Evolutionary conservation across 2,329 filamentous ascomycete genomes (phyloP).

Genomic region (Chrysoporthe puriensis): DNA sequence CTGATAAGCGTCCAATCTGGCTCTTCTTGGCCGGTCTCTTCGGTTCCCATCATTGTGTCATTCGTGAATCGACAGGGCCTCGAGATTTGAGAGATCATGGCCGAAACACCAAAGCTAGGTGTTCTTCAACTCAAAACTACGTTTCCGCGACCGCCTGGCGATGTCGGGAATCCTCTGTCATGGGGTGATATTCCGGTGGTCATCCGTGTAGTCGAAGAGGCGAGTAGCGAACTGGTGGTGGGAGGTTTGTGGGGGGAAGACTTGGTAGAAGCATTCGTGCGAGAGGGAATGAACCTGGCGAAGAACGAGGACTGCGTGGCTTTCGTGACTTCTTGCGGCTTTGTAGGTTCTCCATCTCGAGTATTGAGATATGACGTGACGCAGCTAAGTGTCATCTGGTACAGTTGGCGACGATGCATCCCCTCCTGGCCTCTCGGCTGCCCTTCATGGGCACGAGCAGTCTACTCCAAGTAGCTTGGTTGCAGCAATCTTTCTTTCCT

Average conservation of each 20-base stretch:
- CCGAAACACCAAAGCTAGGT: not conserved
- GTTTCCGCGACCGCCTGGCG: not conserved
- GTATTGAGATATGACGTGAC: not conserved
- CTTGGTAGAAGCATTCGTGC: not conserved
- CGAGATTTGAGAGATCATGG: not conserved
- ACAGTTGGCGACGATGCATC: conserved; percentile 4
- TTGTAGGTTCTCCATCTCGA: not conserved
- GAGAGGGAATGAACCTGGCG: not conserved
- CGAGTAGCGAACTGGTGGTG: not conserved
- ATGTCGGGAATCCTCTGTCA: not conserved
- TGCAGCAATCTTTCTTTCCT: conserved; percentile 4
- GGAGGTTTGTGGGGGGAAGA: not conserved
- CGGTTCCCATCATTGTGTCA: too few species aligned
- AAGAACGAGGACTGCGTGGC: not conserved
- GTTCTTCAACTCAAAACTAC: conserved; percentile 1
- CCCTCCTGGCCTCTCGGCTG: not conserved
- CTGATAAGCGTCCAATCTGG: too few species aligned
- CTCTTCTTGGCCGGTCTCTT: too few species aligned
- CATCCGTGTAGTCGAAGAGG: not conserved
- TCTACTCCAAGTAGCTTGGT: not conserved
- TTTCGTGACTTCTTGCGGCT: conserved; percentile 5
- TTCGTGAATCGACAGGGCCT: too few species aligned
- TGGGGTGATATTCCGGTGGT: conserved; percentile 4
- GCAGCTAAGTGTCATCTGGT: not conserved
- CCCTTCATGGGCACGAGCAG: conserved; percentile 3